A percentile compares a stretch with the other conserved stretches of the same genome.
Conservation (phyloP, 371 early-diverging fungal species). For the Mortierella sp. region DNA sequence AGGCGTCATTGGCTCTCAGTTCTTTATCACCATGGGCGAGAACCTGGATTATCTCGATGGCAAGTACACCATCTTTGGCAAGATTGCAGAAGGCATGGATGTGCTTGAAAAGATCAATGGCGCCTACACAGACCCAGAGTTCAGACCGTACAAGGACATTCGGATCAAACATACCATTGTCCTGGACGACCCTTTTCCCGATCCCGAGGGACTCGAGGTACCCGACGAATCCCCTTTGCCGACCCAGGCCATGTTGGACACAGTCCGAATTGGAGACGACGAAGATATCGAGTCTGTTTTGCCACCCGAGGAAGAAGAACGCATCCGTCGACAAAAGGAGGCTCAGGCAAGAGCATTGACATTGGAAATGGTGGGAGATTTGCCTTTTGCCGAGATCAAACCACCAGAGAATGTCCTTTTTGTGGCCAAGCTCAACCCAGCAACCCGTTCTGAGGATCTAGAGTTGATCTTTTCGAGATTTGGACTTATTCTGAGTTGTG, state of each 20-base stretch:
- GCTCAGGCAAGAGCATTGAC: conserved; percentile 92
- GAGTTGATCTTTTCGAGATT: conserved; percentile 94
- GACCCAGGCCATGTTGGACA: conserved; percentile 78
- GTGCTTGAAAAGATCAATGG: conserved; percentile 85
- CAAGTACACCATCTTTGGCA: conserved; percentile 97
- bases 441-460: conserved; percentile 92
- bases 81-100: conserved; percentile 95
- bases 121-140: conserved; percentile 75
- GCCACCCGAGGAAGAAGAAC: conserved; percentile 78
- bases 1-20: conserved; percentile 88
- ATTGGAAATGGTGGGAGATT: conserved; percentile 97
- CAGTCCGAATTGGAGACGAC: conserved; percentile 84
- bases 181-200: conserved; percentile 94
- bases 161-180: conserved; percentile 94
- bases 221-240: conserved; percentile 88
- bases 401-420: conserved; percentile 98
- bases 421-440: conserved; percentile 95
- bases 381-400: conserved; percentile 96
- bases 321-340: conserved; percentile 73
- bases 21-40: conserved; percentile 95
- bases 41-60: conserved; percentile 93
- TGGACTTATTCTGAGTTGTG: conserved; percentile 90
- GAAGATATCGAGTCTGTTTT: conserved; percentile 80
- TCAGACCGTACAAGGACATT: conserved; percentile 88
- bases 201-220: conserved; percentile 77